These are phyloP conservation scores for Penicillium sp. DNA, from an alignment of 2,329 filamentous ascomycete species.

Conservation along the genomic window DNA sequence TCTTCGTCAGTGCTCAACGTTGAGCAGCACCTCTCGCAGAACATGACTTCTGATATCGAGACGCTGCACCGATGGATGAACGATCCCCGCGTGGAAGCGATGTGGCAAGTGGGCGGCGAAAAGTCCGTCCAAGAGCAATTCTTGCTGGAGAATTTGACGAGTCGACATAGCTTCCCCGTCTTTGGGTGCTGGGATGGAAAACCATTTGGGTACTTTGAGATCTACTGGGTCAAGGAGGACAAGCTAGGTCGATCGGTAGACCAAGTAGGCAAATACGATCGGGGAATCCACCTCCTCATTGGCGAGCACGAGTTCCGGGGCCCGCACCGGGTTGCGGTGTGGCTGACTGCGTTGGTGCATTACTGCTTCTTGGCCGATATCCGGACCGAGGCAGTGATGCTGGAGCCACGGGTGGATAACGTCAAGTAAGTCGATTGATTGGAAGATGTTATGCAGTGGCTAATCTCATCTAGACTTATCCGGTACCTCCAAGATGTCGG, in stretches of 20 bases:
- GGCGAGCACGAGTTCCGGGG: constrained; percentile 91
- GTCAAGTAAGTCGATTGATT: constrained; percentile 57
- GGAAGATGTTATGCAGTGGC: not conserved
- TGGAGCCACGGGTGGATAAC: constrained; percentile 92
- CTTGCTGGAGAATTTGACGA: constrained; percentile 58
- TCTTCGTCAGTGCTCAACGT: constrained; percentile 34
- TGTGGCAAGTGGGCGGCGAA: constrained; percentile 67
- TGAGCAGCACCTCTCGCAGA: constrained; percentile 38
- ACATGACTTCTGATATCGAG: constrained; percentile 53
- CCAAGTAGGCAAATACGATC: constrained; percentile 69
- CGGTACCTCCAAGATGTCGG: constrained; percentile 65
- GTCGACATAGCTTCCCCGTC: constrained; percentile 75
- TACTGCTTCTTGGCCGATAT: constrained; percentile 72
- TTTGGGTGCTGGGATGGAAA: constrained; percentile 92
- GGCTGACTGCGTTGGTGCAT: constrained; percentile 83
- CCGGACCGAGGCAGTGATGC: constrained; percentile 72
- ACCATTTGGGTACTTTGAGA: constrained; percentile 94
- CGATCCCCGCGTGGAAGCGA: constrained; percentile 71
- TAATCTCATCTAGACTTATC: constrained; percentile 51
- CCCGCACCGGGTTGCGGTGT: constrained; percentile 65
- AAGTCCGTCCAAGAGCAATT: constrained; percentile 59
- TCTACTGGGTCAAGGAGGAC: constrained; percentile 98
- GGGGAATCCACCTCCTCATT: constrained; percentile 80
- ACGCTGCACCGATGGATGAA: constrained; percentile 86
- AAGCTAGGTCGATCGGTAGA: constrained; percentile 62